These are phyloP conservation scores for Fusarium siculi DNA, from an alignment of 2,329 filamentous ascomycete genomes.

Conservation along the genomic window DNA sequence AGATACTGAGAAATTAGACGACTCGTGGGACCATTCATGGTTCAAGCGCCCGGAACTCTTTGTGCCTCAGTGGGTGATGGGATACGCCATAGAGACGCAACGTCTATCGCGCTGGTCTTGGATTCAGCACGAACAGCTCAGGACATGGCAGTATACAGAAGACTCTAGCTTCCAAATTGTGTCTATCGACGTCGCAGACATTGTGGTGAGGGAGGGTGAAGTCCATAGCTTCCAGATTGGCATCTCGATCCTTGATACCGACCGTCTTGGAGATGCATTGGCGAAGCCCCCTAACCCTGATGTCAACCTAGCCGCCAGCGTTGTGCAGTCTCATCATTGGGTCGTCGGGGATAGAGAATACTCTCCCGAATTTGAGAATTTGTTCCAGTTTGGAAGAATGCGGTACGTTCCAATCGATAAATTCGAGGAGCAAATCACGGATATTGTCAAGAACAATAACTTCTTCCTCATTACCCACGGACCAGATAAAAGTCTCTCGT, in stretches of 20 bases:
- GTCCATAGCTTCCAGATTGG: neutral
- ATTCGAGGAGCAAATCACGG: neutral
- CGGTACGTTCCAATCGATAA: neutral
- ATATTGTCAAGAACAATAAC: neutral
- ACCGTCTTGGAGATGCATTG: neutral
- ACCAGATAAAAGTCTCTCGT: neutral
- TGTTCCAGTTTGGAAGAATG: neutral
- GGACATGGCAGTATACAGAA: neutral
- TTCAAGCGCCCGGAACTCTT: neutral
- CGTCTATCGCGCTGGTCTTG: too few species aligned
- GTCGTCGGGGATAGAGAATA: neutral
- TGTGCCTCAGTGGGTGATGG: neutral
- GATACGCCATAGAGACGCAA: neutral
- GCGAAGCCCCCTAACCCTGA: neutral
- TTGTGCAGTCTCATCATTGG: neutral
- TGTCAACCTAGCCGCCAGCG: neutral
- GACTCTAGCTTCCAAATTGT: neutral
- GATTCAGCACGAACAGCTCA: neutral
- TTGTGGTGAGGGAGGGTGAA: too few species aligned
- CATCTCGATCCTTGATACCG: neutral
- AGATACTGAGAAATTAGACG: fast-evolving
- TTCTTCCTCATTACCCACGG: neutral
- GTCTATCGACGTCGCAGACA: neutral
- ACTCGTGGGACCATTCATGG: neutral
- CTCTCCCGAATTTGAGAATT: neutral